Base-by-base conservation (phyloP, 2,329 filamentous ascomycete species). In the Monosporascus sp. region DNA sequence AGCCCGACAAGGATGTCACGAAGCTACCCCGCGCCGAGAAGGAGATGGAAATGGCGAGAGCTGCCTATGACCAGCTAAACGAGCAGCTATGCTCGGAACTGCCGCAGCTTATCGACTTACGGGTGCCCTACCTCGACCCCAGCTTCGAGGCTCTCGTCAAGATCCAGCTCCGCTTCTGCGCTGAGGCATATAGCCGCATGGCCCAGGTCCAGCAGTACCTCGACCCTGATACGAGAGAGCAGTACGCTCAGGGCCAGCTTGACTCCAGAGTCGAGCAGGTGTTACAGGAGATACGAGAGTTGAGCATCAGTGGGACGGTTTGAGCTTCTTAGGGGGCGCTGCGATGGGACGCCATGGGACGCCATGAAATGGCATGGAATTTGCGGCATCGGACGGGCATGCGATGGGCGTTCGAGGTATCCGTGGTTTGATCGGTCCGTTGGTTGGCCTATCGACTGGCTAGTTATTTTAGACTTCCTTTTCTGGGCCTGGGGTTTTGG, bases 151-250 rank as follows among this genome's bases (percentile, higher is more conserved):
- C 95, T 0, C 84, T 99, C 50, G 94, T 99, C 70, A 99, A 99
- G 79, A 99, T 99, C 62, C 94, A 99, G 76, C 73, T 99, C 65
- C 82, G 94, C 38, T 99, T 99, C 77, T 99, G 95, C 67, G 94
- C 95, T 7, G 94, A 99, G 75, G 94, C 94, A 2, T 99, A 99
- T 73, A 92, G 87, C 57, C 82, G 94, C 48, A 99, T 99, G 94
- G 94, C 95, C 25, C 95, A 99, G 76, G 95, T 99, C 53, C 94
- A 99, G 76, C 94, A 99, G 75, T 97, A 97, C 70, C 80, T 99
- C 35, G 94, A 97, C 69, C 88, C 93, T 31, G 91, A 96, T 67
- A 97, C 93, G 50, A 82, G 94, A 71, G 94, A 99, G 60, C 89
- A 97, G 73, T 99, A 99, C 72, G 94, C 94, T 1, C 86, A 91